These are phyloP conservation scores for Penicillium malachiteum DNA, from an alignment of 495 filamentous ascomycete species.

Conservation along the genomic window DNA sequence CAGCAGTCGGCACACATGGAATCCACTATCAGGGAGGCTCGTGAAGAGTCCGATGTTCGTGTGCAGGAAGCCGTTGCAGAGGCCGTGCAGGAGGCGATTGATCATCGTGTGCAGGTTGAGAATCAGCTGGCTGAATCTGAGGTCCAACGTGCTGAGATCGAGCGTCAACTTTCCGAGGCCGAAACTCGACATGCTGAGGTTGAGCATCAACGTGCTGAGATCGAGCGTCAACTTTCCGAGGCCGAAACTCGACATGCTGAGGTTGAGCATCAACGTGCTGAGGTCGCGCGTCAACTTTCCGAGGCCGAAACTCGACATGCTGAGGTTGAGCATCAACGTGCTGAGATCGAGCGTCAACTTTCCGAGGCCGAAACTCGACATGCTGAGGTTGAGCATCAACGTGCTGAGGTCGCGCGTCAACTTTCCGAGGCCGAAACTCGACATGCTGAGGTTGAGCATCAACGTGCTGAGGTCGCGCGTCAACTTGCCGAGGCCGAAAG, in stretches of 20 bases:
- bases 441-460: constrained; percentile 5
- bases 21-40: constrained; percentile 37
- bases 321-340: constrained; percentile 4
- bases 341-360: not conserved
- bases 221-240: not conserved
- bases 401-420: not conserved
- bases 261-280: constrained; percentile 1
- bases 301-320: not conserved
- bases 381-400: constrained; percentile 5
- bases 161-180: constrained; percentile 24
- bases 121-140: constrained; percentile 12
- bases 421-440: not conserved
- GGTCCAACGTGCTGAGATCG: not conserved
- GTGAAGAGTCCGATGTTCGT: constrained; percentile 34
- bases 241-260: not conserved
- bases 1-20: constrained; percentile 33
- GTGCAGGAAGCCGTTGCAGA: constrained; percentile 22
- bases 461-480: not conserved
- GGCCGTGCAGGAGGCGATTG: constrained; percentile 8
- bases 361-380: not conserved
- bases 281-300: not conserved
- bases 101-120: constrained; percentile 34
- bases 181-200: constrained; percentile 24
- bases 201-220: not conserved
- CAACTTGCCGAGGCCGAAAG: not conserved